Base-by-base conservation (phyloP, 495 filamentous ascomycete genomes). In the Neurospora pannonica region DNA sequence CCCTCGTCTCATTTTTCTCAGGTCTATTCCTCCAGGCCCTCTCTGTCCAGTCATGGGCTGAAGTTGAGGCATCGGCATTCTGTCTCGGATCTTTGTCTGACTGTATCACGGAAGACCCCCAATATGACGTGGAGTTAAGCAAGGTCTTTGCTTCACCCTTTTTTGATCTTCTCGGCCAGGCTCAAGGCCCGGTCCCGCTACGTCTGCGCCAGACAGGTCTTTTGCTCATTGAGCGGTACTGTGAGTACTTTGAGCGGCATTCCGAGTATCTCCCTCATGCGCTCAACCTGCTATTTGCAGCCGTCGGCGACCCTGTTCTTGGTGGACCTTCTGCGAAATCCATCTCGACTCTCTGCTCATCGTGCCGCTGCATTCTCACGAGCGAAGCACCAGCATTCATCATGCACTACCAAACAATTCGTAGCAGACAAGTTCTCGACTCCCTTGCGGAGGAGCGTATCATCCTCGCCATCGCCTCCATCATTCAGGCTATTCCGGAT, bases 281-380 rank as follows among this genome's bases (percentile, higher is more conserved):
- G 3, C 84, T 99, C 38, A 94, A 91, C 73, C 91, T 97, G 71
- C 86, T 98, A 4, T 97, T 98, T 78, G 86, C 86, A 54, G 92
- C 93, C 2, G 84, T 97, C 39, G 87, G 88, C 28, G 89, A 91
- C 36, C 86, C 88, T 9, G 82, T 87, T 15, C 88, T 97, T 67
- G 90, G 92, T 15, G 84, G 86, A 21, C 84, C 88, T 48, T 93
- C 94, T n/a, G 94, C 95, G 4, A 89, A 89, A 70, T 93, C 94
- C 1, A 97, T 99, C 70, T 84, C 87, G 19, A 89, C 88, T 5
- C 88, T 97, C 9, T 97, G 94, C 79, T 92, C 89, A 31, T 91
- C 92, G 24, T 97, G 95, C 74, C 90, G 95, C 34, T 83, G 83
- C 38, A 86, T 89, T 43, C 85, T 99, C 31, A 90, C 89, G 0